Base-by-base conservation (phyloP, 2,329 filamentous ascomycete species). In the Alternaria rosae region DNA sequence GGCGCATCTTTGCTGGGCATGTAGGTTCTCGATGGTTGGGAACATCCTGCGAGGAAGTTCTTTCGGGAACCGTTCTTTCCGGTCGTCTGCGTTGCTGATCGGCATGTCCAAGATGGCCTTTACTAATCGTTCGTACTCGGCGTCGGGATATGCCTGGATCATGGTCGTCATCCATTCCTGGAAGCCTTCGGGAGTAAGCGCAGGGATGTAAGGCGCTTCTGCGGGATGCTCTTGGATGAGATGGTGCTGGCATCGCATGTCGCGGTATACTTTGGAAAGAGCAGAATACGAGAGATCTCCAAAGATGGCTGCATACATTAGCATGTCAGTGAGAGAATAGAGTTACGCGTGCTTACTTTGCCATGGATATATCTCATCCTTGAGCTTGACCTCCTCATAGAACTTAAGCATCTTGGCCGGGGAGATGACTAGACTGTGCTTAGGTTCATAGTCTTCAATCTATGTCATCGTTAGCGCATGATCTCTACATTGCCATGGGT, bases 371-470 rank as follows among this genome's bases (percentile, higher is more conserved):
- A 84, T 82, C 71, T 96, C 93, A 13, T 85, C 80, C 0, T 86
- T 80, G 2, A 93, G 76, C 53, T 84, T 85, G 60, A 91, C 91
- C 56, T 87, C 86, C 15, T 86, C 83, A 74, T 96, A 96, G 68
- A 94, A 92, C 50, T 85, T 84, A 13, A 87, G 84, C 82, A 97
- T 86, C 80, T 95, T 95, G 6, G 87, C 81, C 0, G 93, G 92
- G 0, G 90, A 87, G 35, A 97, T 85, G 43, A 95, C 91, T 15
- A 94, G 81, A 32, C 86, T 90, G 52, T 86, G 85, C 65, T 85
- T 87, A 1, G 91, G 90, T 48, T 88, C 82, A 72, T 89, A 91
- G 66, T 92, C 86, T 58, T 91, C 87, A 67, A 92, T 89, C 88
- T 91, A 45, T 9, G 6, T 17, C 2, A 57, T 12, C n/a, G 63